Evolutionary conservation across 1,284 basidiomycete species (phyloP).

Genomic region (Rhodofomes roseus): DNA sequence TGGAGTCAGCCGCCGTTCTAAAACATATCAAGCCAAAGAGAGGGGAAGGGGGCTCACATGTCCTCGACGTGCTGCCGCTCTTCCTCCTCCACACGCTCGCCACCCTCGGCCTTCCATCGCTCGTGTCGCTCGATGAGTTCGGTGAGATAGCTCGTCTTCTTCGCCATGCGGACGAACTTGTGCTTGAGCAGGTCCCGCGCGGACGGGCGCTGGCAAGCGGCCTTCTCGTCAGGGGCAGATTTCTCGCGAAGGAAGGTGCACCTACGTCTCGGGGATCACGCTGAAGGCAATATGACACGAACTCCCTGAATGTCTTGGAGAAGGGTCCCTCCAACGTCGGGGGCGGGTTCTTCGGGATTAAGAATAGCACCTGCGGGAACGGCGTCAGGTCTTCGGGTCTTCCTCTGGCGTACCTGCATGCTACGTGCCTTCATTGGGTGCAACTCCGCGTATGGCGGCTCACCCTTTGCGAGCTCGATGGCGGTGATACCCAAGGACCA

Average conservation of each 20-base stretch:
- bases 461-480: slow-evolving; percentile 95
- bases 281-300: slow-evolving; percentile 90
- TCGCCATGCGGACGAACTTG: slow-evolving; percentile 92
- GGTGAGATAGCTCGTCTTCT: slow-evolving; percentile 91
- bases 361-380: slow-evolving; percentile 72
- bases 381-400: neutral
- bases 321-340: slow-evolving; percentile 87
- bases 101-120: slow-evolving; percentile 91
- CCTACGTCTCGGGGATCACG: slow-evolving; percentile 88
- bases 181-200: slow-evolving; percentile 96
- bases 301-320: slow-evolving; percentile 91
- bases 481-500: slow-evolving; percentile 97
- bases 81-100: slow-evolving; percentile 70
- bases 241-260: slow-evolving; percentile 9
- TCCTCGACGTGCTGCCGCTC: slow-evolving; percentile 59
- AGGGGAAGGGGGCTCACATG: slow-evolving; percentile 38
- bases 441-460: slow-evolving; percentile 95
- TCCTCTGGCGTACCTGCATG: neutral
- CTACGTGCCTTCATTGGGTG: slow-evolving; percentile 93
- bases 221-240: neutral
- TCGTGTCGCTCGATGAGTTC: slow-evolving; percentile 95
- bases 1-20: slow-evolving; percentile 4
- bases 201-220: slow-evolving; percentile 68
- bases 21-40: neutral
- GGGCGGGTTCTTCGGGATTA: slow-evolving; percentile 97